These are phyloP conservation scores for Ceriops zippeliana DNA, from an alignment of 345 rosid species.

Conservation along the genomic window DNA sequence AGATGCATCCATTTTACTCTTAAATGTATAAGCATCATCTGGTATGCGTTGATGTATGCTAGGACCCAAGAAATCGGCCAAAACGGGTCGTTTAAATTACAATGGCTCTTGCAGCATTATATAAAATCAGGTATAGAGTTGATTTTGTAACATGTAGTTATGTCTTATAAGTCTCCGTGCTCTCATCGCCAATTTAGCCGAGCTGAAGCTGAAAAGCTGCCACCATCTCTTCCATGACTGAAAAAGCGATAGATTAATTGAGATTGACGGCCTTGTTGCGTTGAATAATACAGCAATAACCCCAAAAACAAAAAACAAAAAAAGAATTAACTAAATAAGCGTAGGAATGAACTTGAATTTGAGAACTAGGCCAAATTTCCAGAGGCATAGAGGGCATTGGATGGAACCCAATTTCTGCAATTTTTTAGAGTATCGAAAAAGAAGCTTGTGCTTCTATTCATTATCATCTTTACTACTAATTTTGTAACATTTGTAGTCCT, in stretches of 20 bases:
- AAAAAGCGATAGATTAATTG: no score
- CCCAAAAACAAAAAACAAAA: background rate
- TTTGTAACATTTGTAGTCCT: no score
- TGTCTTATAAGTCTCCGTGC: no score
- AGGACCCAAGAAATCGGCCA: slow-evolving; percentile 14
- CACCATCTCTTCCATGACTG: no score
- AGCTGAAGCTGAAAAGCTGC: no score
- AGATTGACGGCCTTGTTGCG: no score
- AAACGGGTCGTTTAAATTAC: slow-evolving; percentile 9
- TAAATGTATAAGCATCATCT: slow-evolving; percentile 3
- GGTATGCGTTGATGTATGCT: background rate
- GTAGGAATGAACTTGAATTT: slow-evolving; percentile 25
- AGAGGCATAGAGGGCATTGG: background rate
- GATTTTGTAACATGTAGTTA: no score
- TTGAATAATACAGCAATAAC: background rate
- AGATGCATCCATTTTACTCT: no score
- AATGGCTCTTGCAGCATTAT: background rate
- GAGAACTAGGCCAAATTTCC: slow-evolving; percentile 15
- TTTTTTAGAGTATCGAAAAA: background rate
- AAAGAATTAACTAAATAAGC: slow-evolving; percentile 12
- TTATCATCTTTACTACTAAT: background rate
- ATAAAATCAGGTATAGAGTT: no score
- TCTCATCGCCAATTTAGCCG: no score
- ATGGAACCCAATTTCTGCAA: slow-evolving; percentile 31
- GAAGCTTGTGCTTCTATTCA: background rate